These are phyloP conservation scores for Sphagnum magellanicum DNA, from an alignment of 228 moss, liverwort and hornwort genomes.

Conservation along the genomic window DNA sequence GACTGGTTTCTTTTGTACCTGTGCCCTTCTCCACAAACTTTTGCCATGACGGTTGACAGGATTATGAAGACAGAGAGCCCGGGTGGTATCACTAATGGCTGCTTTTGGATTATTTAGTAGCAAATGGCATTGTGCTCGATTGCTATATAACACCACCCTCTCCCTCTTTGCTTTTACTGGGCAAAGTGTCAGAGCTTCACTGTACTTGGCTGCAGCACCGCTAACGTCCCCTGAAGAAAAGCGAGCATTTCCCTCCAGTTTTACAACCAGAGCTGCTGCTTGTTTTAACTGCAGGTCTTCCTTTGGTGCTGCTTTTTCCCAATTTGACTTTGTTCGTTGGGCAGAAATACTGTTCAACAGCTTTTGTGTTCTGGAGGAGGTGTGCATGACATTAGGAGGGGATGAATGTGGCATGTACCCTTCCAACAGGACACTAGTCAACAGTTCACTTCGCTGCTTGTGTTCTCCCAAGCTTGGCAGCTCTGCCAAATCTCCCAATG, in stretches of 20 bases:
- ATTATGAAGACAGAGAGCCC: slow-evolving; percentile 79
- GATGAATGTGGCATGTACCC: slow-evolving; percentile 69
- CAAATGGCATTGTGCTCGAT: slow-evolving; percentile 94
- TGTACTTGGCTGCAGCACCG: slow-evolving; percentile 90
- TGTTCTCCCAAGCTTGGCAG: slow-evolving; percentile 89
- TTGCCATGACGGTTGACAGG: slow-evolving; percentile 94
- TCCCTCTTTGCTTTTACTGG: slow-evolving; percentile 96
- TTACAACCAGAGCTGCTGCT: slow-evolving; percentile 94
- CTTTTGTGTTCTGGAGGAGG: slow-evolving; percentile 48
- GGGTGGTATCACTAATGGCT: slow-evolving; percentile 93
- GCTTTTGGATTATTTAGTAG: slow-evolving; percentile 82
- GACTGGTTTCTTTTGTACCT: slow-evolving; percentile 22
- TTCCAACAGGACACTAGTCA: slow-evolving; percentile 72
- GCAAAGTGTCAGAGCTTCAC: slow-evolving; percentile 80
- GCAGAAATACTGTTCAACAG: slow-evolving; percentile 72
- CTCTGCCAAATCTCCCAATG: slow-evolving; percentile 88
- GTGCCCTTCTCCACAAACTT: slow-evolving; percentile 97
- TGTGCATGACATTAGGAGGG: slow-evolving; percentile 23
- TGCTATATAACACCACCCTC: slow-evolving; percentile 88
- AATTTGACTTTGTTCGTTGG: slow-evolving; percentile 77
- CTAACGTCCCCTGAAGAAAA: slow-evolving; percentile 87
- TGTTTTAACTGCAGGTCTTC: slow-evolving; percentile 97
- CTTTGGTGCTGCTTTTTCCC: slow-evolving; percentile 89
- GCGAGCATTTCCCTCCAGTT: slow-evolving; percentile 90
- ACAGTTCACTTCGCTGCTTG: slow-evolving; percentile 89